Evolutionary conservation across 306 rosid species (phyloP).

Genomic region (Vachellia pachyceras): DNA sequence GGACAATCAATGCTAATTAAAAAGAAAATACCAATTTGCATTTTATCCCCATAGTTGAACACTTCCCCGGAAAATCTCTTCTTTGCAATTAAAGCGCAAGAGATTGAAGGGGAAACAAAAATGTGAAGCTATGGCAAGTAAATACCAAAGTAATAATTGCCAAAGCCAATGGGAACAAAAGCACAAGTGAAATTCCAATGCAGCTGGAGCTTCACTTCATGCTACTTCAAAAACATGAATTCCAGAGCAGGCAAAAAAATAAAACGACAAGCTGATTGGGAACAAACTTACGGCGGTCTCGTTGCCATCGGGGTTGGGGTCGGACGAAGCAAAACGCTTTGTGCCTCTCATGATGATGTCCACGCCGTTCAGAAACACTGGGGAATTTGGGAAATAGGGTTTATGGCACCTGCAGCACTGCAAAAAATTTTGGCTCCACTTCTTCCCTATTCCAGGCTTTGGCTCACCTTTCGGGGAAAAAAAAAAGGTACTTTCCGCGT

Average conservation of each 20-base stretch:
- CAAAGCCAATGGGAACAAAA: neutral
- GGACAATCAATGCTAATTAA: constrained; percentile 1
- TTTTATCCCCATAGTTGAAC: neutral
- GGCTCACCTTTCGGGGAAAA: constrained; percentile 19
- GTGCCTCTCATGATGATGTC: constrained; percentile 54
- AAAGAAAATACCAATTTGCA: neutral
- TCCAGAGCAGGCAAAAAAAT: neutral
- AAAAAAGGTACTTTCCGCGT: constrained; percentile 28
- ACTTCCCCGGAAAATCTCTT: neutral
- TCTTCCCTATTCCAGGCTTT: neutral
- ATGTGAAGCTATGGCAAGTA: neutral
- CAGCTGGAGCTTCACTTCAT: constrained; percentile 30
- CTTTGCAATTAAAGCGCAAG: neutral
- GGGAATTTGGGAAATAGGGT: constrained; percentile 39
- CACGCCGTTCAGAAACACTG: neutral
- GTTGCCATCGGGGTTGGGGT: constrained; percentile 56
- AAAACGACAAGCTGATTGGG: neutral
- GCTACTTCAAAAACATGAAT: constrained; percentile 8
- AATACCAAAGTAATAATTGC: neutral
- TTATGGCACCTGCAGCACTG: neutral
- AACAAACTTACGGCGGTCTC: constrained; percentile 67
- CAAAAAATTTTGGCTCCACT: neutral
- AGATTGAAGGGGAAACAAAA: neutral
- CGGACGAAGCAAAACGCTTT: constrained; percentile 72
- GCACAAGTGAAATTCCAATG: constrained; percentile 15